A percentile compares a stretch with the other conserved stretches of the same genome.
phyloP scores from a whole-genome alignment of 306 rosid genomes.

The Malus sylvestris region DNA sequence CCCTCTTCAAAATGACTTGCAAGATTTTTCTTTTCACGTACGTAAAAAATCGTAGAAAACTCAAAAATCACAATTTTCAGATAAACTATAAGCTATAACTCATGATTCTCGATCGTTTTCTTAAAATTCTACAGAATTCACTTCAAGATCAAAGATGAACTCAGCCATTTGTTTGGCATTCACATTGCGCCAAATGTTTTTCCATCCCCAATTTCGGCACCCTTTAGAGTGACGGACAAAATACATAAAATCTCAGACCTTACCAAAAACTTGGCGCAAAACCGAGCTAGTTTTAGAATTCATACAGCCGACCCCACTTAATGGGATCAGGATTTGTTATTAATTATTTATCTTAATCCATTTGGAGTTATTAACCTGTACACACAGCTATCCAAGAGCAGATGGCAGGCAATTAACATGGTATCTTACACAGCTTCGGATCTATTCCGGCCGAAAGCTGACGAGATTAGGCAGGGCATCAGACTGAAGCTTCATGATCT shows the following conservation, averaged over 20 bases:
- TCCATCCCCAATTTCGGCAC: not conserved
- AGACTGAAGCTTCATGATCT: conserved; percentile 55
- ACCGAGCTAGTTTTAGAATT: too few relatives aligned
- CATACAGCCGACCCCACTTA: too few relatives aligned
- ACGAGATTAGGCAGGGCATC: conserved; percentile 55
- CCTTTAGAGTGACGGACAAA: too few relatives aligned
- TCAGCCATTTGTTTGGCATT: not conserved
- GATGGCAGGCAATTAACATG: conserved; percentile 8
- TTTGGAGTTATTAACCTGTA: conserved; percentile 19
- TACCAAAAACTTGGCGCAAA: too few relatives aligned
- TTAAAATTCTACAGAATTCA: not conserved
- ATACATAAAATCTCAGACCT: too few relatives aligned
- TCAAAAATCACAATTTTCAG: too few relatives aligned
- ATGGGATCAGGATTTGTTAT: too few relatives aligned
- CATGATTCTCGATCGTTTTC: not conserved
- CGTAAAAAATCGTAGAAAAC: not conserved
- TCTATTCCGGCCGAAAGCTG: conserved; percentile 58
- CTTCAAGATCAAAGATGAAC: not conserved
- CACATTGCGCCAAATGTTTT: too few relatives aligned
- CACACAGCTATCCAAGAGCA: conserved; percentile 15
- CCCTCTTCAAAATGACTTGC: too few relatives aligned
- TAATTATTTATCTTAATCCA: not conserved
- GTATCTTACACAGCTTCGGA: not conserved
- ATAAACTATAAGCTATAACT: not conserved
- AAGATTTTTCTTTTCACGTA: not conserved